These are phyloP conservation scores for Dichotomopilus funicola DNA, from an alignment of 2,329 filamentous ascomycete species.

Conservation along the genomic window DNA sequence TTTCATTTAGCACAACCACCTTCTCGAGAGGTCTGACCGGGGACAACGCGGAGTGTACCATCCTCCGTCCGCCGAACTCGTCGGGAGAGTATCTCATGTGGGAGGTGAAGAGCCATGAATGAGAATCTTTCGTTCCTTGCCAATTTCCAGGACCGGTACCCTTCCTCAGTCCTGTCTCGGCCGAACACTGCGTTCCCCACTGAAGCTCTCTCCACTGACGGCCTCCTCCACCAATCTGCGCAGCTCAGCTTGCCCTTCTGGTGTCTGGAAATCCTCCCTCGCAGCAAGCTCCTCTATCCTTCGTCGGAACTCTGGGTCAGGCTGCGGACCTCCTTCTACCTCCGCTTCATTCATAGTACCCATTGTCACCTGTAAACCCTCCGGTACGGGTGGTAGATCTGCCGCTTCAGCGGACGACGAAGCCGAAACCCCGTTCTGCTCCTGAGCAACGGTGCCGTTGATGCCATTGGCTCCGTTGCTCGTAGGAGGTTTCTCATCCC, in stretches of 20 bases:
- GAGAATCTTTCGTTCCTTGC: slow-evolving; percentile 24
- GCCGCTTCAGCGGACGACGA: slow-evolving; percentile 21
- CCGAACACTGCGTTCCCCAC: slow-evolving; percentile 59
- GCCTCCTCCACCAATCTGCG: slow-evolving; percentile 75
- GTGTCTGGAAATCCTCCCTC: slow-evolving; percentile 74
- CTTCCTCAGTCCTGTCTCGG: slow-evolving; percentile 48
- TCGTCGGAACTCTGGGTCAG: slow-evolving; percentile 75
- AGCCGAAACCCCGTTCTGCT: too few species aligned
- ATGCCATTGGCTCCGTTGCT: slow-evolving; percentile 23
- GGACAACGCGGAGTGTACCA: slow-evolving; percentile 43
- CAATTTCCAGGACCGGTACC: slow-evolving; percentile 21
- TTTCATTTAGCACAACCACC: slow-evolving; percentile 46
- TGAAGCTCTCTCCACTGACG: slow-evolving; percentile 58
- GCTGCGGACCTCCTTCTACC: slow-evolving; percentile 50
- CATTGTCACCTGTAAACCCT: slow-evolving; percentile 71
- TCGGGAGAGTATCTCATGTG: slow-evolving; percentile 53
- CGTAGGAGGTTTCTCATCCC: slow-evolving; percentile 22
- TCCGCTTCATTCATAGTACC: slow-evolving; percentile 62
- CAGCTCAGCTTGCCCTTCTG: slow-evolving; percentile 72
- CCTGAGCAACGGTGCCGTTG: too few species aligned
- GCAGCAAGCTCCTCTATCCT: slow-evolving; percentile 85
- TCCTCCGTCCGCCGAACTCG: slow-evolving; percentile 45
- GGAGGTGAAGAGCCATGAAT: slow-evolving; percentile 47
- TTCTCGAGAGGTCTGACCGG: slow-evolving; percentile 42
- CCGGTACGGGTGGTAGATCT: slow-evolving; percentile 58